phyloP scores from a whole-genome alignment of 768 basidiomycete species.

The Russula sp. region DNA sequence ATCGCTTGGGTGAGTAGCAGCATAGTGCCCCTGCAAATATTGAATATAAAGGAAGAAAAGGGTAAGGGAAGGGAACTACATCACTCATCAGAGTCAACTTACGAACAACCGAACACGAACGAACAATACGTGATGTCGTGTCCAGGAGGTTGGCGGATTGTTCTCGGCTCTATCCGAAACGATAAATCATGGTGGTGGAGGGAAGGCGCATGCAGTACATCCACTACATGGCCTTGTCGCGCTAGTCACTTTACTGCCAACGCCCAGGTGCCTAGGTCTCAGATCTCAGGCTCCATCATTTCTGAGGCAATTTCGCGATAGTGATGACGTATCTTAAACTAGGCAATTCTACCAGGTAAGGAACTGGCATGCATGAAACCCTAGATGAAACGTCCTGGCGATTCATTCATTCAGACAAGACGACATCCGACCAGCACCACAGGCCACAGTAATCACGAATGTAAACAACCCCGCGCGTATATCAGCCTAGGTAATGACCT shows the following conservation, averaged over 20 bases:
- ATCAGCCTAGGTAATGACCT: constrained; percentile 53
- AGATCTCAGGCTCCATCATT: no score
- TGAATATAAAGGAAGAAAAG: constrained; percentile 44
- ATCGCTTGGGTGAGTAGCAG: constrained; percentile 33
- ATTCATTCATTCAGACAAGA: neutral
- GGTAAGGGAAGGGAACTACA: constrained; percentile 28
- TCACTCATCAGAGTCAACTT: neutral
- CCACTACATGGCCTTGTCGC: no score
- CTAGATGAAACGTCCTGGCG: neutral
- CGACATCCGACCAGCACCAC: neutral
- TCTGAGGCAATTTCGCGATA: neutral
- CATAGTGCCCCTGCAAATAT: constrained; percentile 44
- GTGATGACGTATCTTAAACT: neutral
- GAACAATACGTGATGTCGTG: no score
- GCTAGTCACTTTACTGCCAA: no score
- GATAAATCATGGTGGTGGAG: no score
- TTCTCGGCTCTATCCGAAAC: neutral
- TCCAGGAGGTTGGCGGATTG: no score
- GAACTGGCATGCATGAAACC: neutral
- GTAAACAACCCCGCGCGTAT: neutral
- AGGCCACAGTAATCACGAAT: no score
- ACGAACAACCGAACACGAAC: neutral
- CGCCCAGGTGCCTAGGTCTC: no score
- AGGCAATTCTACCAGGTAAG: neutral
- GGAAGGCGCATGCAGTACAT: no score